Percentiles rank a stretch among this genome's conserved stretches.
Conservation (phyloP, 768 basidiomycete species). For the Rhodotorula paludigena region DNA sequence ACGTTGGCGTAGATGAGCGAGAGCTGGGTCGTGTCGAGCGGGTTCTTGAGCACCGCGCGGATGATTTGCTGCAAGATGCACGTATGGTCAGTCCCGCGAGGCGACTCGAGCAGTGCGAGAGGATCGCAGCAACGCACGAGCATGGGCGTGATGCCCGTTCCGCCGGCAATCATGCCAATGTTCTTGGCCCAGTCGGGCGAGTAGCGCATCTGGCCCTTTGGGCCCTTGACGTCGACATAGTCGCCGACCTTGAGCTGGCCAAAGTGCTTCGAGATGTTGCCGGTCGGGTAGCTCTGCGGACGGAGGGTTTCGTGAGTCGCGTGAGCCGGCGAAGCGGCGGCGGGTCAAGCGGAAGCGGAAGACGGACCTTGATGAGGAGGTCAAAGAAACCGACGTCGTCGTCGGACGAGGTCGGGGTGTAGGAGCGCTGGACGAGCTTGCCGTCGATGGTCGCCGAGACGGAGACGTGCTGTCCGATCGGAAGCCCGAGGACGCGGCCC, state of each 20-base stretch:
- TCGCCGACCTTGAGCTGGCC: slow-evolving; percentile 78
- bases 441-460: slow-evolving; percentile 84
- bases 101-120: neutral
- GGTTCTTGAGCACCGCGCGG: slow-evolving; percentile 82
- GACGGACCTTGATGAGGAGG: slow-evolving; percentile 83
- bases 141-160: slow-evolving; percentile 99
- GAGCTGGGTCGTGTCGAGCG: slow-evolving; percentile 74
- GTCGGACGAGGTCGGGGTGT: slow-evolving; percentile 92
- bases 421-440: slow-evolving; percentile 82
- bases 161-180: slow-evolving; percentile 95
- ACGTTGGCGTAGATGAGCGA: slow-evolving; percentile 96
- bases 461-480: slow-evolving; percentile 93
- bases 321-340: no score
- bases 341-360: neutral
- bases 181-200: slow-evolving; percentile 63
- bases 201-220: slow-evolving; percentile 92
- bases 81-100: neutral
- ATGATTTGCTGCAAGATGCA: slow-evolving; percentile 63
- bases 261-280: slow-evolving; percentile 89
- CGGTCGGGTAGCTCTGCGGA: slow-evolving; percentile 83
- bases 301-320: neutral
- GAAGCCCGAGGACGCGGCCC: slow-evolving; percentile 77
- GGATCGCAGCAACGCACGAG: slow-evolving; percentile 50
- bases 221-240: slow-evolving; percentile 84
- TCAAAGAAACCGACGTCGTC: slow-evolving; percentile 88